phyloP scores from a whole-genome alignment of 148 eudicot species.

The Pouteria glomerata region DNA sequence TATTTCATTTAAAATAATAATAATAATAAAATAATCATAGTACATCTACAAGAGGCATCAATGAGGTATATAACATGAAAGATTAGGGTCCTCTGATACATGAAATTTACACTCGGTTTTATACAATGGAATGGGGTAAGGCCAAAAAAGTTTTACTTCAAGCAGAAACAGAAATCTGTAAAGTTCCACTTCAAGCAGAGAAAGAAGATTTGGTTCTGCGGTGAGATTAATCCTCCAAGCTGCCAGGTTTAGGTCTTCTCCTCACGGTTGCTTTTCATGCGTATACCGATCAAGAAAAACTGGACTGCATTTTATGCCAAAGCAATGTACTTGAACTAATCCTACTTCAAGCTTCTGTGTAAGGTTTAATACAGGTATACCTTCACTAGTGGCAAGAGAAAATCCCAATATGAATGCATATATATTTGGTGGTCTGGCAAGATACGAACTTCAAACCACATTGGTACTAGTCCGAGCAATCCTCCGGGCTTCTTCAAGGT shows the following conservation, averaged over 20 bases:
- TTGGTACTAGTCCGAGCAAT: conserved; percentile 47
- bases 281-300: neutral
- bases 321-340: neutral
- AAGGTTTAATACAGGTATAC: neutral
- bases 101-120: neutral
- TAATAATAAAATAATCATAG: neutral
- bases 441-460: conserved; percentile 12
- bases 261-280: neutral
- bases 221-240: neutral
- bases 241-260: neutral
- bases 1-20: too few species aligned
- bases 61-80: neutral
- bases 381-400: neutral
- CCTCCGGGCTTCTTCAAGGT: conserved; percentile 90
- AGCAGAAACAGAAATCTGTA: too few species aligned
- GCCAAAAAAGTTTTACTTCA: too few species aligned
- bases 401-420: neutral
- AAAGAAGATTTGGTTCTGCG: neutral
- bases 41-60: conserved; percentile 1
- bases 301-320: neutral
- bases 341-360: neutral
- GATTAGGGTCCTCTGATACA: too few species aligned
- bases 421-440: neutral
- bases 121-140: neutral
- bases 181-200: neutral